Evolutionary conservation across 306 rosid genomes (phyloP).

Genomic region (Biancaea sappan): DNA sequence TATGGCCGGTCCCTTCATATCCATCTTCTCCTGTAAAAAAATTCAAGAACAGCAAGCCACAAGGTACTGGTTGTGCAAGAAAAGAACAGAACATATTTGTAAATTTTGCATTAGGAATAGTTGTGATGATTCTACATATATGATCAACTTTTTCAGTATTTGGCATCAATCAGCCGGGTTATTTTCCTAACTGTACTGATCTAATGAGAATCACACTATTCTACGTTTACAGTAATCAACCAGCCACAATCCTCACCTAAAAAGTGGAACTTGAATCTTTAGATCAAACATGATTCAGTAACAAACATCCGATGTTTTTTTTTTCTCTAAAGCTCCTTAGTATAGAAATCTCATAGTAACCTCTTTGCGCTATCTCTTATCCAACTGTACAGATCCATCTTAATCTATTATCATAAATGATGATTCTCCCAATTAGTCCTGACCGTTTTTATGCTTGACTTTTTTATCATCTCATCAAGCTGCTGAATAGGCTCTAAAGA

Average conservation of each 20-base stretch:
- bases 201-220: background rate
- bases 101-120: constrained; percentile 3
- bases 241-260: constrained; percentile 7
- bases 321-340: background rate
- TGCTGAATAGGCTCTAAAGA: constrained; percentile 23
- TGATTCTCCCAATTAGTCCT: background rate
- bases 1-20: background rate
- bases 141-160: background rate
- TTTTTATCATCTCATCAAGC: background rate
- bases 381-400: constrained; percentile 16
- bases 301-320: background rate
- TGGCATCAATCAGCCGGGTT: background rate
- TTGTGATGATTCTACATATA: constrained; percentile 12
- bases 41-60: constrained; percentile 14
- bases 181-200: constrained; percentile 7
- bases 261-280: constrained; percentile 8
- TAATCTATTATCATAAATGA: no score
- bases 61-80: background rate
- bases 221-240: constrained; percentile 6
- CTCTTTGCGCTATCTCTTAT: background rate
- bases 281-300: constrained; percentile 14
- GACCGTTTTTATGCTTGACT: background rate
- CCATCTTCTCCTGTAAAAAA: background rate
- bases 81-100: constrained; percentile 22
- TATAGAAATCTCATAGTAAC: constrained; percentile 9